Evolutionary conservation across 208 protist genomes (phyloP), one percentile per base, ranked within the genome.

Genomic region (Wallacemonas collosoma): DNA sequence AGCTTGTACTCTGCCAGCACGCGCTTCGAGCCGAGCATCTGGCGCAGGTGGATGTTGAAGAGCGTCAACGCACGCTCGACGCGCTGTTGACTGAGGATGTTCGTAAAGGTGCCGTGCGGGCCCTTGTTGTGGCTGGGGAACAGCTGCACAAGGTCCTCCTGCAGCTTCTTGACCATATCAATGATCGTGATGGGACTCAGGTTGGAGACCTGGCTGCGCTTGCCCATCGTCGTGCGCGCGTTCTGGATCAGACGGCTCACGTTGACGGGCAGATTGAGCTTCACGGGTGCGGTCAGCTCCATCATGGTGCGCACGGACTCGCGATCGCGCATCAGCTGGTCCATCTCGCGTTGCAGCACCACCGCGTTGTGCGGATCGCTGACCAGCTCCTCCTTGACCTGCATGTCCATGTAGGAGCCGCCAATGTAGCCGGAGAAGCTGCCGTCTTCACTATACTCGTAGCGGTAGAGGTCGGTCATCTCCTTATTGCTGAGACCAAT

Each of bases 191-290:
- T 73, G 39, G 98, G 99, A 71, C 92, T 87, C 7, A 99, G 82
- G 78, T 99, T 95, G 15, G 88, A 96, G 9, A 95, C 77, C 36
- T 87, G 75, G 50, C 75, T 83, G 47, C 92, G 87, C 61, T 99
- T 94, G 5, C 86, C 75, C 83, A 98, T 99, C 43, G 85, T 84
- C 51, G 92, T 96, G 58, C 98, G 97, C 43, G 98, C 98, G 77
- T 98, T 99, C 75, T 91, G 88, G 65, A 99, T 97, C 17, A 99
- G 78, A 14, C 99, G 94, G 35, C 61, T 72, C 1, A 99, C 68
- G 70, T 99, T 99, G 39, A 99, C 98, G 15, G 82, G 89, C 7
- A 93, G 68, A 75, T 87, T 94, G 38, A 92, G 82, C 81, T 93
- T 88, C 57, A 93, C 64, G 61, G 86, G 89, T 44, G 74, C 80